Evolutionary conservation across 176 grass and related monocot genomes (phyloP), one percentile per base, ranked within the genome.

Genomic region (Carex pumila): DNA sequence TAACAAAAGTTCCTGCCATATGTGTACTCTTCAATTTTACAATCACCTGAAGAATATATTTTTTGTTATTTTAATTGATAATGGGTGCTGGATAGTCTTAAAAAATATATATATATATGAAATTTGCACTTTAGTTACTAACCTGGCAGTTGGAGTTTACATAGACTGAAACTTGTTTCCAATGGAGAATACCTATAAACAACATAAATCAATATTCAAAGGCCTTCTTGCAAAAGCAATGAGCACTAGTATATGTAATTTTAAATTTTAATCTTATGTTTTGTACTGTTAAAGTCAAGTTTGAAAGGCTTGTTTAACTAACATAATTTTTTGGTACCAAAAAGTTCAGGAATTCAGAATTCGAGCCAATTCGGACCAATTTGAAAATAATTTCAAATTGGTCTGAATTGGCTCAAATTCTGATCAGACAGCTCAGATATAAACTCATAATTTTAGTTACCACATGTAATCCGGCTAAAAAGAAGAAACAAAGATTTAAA

Each of bases 1-100:
- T 98, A 60, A 94, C 86, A 82, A 91, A 98, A 18, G 95, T 91
- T 12, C 95, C 95, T 5, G 84, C 95, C 90, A 98, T 98, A n/a
- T 98, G 95, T 4, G 86, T 84, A 22, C 95, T 98, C 84, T 91
- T 94, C 89, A 94, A 94, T 80, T 93, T 98, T 39, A 94, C 65
- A 79, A 94, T 54, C 61, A 97, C 92, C 94, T 96, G 87, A 39
- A 85, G 14, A 13, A 49, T 14, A 1, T 61, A 12, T 53, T 43
- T 22, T 71, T 58, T 3, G 71, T 36, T 54, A 0, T 25, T 53
- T 52, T 49, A 18, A 3, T 32, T 50, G 18, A 3, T 83, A 58
- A 49, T 65, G 36, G 50, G 3, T 61, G 19, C 3, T 7, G 29
- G 54, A 82, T 47, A 82, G 25, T 34, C 5, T 87, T n/a, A 19